phyloP scores from a whole-genome alignment of 345 rosid genomes.

The Dipteronia dyeriana region DNA sequence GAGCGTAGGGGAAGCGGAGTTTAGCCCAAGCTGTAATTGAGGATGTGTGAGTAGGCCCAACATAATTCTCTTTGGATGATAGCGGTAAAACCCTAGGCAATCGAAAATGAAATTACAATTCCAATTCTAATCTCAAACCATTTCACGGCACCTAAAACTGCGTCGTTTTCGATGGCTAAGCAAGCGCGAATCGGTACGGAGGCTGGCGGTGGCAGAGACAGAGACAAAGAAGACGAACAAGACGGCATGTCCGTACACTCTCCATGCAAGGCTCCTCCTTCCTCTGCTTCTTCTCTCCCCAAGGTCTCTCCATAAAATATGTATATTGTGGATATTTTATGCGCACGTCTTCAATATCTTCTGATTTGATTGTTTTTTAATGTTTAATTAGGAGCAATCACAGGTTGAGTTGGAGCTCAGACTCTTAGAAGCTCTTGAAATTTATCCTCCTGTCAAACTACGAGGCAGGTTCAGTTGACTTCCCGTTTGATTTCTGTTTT shows the following conservation, averaged over 20 bases:
- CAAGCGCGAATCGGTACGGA: neutral
- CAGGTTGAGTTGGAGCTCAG: constrained; percentile 96
- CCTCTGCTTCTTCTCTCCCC: constrained; percentile 92
- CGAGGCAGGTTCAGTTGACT: constrained; percentile 46
- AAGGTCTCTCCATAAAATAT: constrained; percentile 51
- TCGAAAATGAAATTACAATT: neutral
- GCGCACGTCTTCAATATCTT: neutral
- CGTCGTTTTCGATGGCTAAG: too few relatives aligned
- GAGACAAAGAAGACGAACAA: constrained; percentile 60
- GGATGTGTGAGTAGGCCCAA: too few relatives aligned
- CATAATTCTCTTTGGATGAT: too few relatives aligned
- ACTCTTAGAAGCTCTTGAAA: constrained; percentile 85
- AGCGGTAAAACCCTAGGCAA: constrained; percentile 6
- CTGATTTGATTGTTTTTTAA: neutral
- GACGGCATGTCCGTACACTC: constrained; percentile 96
- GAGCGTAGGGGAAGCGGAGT: too few relatives aligned
- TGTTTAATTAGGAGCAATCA: constrained; percentile 69
- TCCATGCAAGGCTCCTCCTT: constrained; percentile 91
- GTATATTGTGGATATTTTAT: too few relatives aligned
- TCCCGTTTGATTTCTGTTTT: neutral
- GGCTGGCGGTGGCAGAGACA: neutral
- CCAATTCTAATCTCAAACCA: neutral
- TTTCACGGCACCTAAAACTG: neutral
- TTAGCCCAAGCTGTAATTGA: too few relatives aligned
- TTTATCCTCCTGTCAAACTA: constrained; percentile 86